Evolutionary conservation across 805 yeast species (phyloP).

Genomic region (Kuraishia borneana): DNA sequence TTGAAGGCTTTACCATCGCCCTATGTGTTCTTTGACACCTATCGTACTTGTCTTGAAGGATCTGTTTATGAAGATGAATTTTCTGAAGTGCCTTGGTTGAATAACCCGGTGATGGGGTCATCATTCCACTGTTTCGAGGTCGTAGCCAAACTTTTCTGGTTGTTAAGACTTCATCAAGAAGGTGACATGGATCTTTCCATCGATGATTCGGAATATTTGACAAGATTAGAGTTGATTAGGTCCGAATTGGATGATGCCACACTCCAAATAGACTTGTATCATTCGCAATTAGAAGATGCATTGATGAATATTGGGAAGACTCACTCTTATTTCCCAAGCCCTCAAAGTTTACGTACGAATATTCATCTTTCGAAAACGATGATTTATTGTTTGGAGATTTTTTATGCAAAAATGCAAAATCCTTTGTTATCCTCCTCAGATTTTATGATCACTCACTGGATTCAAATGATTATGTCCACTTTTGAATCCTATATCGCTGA

Average conservation of each 20-base stretch:
- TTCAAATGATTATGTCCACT: conserved; percentile 13
- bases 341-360: neutral
- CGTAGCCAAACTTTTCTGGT: conserved; percentile 25
- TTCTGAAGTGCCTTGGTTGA: conserved; percentile 19
- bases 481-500: conserved; percentile 3
- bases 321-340: neutral
- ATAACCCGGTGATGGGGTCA: conserved; percentile 26
- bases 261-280: neutral
- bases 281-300: neutral
- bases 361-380: neutral
- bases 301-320: neutral
- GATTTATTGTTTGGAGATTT: neutral
- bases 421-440: conserved; percentile 6
- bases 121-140: conserved; percentile 24
- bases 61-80: conserved; percentile 3
- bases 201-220: neutral
- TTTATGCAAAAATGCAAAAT: neutral
- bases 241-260: neutral
- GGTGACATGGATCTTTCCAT: neutral
- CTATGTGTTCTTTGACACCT: conserved; percentile 19
- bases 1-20: conserved; percentile 28
- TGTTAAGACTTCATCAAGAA: conserved; percentile 13
- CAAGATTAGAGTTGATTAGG: neutral
- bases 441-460: conserved; percentile 14
- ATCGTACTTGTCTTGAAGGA: conserved; percentile 19